Percentiles rank a stretch among this genome's conserved stretches.
Evolutionary conservation across 202 grass and related monocot genomes (phyloP).

Genomic region (Zizania palustris): DNA sequence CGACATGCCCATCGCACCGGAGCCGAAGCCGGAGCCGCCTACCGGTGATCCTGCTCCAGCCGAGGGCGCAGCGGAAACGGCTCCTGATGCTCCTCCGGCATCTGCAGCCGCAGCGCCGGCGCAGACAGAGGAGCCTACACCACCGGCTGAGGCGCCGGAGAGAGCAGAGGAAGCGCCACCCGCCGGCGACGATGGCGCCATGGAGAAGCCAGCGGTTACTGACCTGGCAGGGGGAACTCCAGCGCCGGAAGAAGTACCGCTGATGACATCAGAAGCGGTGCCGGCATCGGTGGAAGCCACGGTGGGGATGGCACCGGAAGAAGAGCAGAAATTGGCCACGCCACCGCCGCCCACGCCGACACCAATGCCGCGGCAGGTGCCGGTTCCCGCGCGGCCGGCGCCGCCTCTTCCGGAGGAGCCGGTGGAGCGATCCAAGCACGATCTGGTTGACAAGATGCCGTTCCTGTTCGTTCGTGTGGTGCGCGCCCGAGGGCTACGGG

Average conservation of each 20-base stretch:
- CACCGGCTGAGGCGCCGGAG: constrained; percentile 13
- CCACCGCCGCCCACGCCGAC: constrained; percentile 1
- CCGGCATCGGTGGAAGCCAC: constrained; percentile 17
- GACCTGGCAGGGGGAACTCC: constrained; percentile 15
- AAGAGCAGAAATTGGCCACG: neutral
- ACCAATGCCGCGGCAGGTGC: constrained; percentile 48
- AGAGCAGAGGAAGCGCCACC: neutral
- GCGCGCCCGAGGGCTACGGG: constrained; percentile 62
- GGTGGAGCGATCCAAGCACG: constrained; percentile 64
- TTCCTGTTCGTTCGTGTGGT: constrained; percentile 86
- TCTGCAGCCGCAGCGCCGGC: constrained; percentile 6
- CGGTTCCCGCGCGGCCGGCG: constrained; percentile 21
- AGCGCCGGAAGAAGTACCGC: constrained; percentile 1
- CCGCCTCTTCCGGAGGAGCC: constrained; percentile 45
- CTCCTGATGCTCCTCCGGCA: neutral
- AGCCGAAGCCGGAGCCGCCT: constrained; percentile 7
- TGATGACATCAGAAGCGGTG: constrained; percentile 21
- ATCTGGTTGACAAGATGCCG: constrained; percentile 96
- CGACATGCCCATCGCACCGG: constrained; percentile 51
- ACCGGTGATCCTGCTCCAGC: constrained; percentile 17
- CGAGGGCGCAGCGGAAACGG: neutral
- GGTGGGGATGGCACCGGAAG: constrained; percentile 22
- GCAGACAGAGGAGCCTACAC: constrained; percentile 18
- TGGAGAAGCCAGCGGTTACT: constrained; percentile 19
- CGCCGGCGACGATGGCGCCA: constrained; percentile 1